Evolutionary conservation across 495 filamentous ascomycete genomes (phyloP).

Genomic region (Aspergillus biplanus): DNA sequence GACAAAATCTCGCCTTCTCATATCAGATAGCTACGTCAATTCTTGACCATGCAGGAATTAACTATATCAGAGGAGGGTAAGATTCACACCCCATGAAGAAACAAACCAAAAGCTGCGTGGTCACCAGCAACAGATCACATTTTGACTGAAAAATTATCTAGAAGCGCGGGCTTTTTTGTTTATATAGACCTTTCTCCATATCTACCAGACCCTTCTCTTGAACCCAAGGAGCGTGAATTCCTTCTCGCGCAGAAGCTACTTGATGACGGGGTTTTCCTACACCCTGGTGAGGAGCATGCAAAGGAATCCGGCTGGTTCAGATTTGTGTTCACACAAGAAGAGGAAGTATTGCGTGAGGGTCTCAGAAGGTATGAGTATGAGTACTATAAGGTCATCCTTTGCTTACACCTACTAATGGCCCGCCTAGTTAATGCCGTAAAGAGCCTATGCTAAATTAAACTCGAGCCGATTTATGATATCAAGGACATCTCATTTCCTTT

Average conservation of each 20-base stretch:
- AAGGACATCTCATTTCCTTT: neutral
- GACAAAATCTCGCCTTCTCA: conserved; percentile 28
- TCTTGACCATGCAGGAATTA: conserved; percentile 35
- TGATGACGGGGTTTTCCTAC: conserved; percentile 48
- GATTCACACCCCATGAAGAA: neutral
- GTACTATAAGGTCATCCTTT: neutral
- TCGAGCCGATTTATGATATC: neutral
- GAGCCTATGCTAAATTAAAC: neutral
- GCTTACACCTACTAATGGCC: neutral
- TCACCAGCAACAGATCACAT: too few relatives aligned
- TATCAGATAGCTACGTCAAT: conserved; percentile 31
- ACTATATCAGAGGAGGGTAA: conserved; percentile 38
- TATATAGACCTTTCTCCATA: conserved; percentile 52
- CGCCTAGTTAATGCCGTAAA: neutral
- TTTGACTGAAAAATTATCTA: conserved; percentile 5
- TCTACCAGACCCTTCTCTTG: conserved; percentile 15
- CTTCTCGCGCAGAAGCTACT: conserved; percentile 41
- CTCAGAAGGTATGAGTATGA: conserved; percentile 35
- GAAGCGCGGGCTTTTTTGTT: conserved; percentile 57
- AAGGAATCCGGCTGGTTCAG: conserved; percentile 53
- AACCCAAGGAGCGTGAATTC: conserved; percentile 31
- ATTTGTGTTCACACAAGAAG: conserved; percentile 46
- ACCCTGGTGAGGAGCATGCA: conserved; percentile 43
- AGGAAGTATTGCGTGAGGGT: conserved; percentile 36
- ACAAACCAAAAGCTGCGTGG: neutral